Evolutionary conservation across 139 green algal species (phyloP).

Genomic region (Chlamydomonas applanata): DNA sequence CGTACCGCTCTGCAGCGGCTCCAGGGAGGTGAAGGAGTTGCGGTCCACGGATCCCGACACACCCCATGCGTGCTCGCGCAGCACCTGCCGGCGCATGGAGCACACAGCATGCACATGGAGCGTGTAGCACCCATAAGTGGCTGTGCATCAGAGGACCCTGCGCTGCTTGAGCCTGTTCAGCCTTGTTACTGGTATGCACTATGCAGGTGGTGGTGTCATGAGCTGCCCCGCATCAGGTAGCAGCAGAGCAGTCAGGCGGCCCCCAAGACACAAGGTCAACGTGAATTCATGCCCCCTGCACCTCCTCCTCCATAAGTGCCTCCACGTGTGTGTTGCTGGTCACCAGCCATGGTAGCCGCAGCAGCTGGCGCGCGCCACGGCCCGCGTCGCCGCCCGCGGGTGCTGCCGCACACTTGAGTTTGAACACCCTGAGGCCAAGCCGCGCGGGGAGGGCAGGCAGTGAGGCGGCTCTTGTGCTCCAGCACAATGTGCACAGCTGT

Average conservation of each 20-base stretch:
- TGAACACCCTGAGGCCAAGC: background rate
- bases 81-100: background rate
- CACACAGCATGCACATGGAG: background rate
- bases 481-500: too few species aligned
- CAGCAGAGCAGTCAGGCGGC: too few species aligned
- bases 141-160: too few species aligned
- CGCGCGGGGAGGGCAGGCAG: too few species aligned
- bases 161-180: too few species aligned
- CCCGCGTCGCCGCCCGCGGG: background rate
- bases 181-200: too few species aligned
- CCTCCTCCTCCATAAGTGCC: conserved; percentile 21
- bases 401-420: background rate
- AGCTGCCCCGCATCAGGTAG: too few species aligned
- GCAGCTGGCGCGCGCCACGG: background rate
- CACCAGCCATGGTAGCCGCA: conserved; percentile 11
- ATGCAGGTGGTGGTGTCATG: too few species aligned
- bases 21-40: conserved; percentile 31
- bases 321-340: conserved; percentile 32
- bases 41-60: background rate
- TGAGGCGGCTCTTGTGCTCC: too few species aligned
- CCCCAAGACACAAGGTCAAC: too few species aligned
- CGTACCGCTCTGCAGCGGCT: conserved; percentile 27
- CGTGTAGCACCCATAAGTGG: background rate
- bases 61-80: conserved; percentile 3
- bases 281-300: background rate